A percentile compares a stretch with the other conserved stretches of the same genome.
Conservation (phyloP, 2,329 filamentous ascomycete species). For the Pseudogymnoascus sp. region DNA sequence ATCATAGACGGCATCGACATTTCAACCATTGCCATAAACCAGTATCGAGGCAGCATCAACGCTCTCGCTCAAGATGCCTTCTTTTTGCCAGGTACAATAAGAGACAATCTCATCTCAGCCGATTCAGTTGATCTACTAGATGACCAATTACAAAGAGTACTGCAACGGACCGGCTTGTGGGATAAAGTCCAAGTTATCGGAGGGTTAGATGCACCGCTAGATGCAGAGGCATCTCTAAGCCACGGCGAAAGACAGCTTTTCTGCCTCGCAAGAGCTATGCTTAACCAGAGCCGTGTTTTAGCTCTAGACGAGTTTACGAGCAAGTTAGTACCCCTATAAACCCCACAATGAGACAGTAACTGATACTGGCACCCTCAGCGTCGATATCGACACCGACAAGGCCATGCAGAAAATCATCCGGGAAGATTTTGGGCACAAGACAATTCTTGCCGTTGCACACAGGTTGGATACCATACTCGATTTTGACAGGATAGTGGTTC, state of each 20-base stretch:
- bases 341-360: neutral
- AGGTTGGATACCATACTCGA: constrained; percentile 37
- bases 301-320: constrained; percentile 10
- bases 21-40: constrained; percentile 29
- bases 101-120: constrained; percentile 13
- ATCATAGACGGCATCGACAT: constrained; percentile 36
- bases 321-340: neutral
- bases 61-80: constrained; percentile 37
- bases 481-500: constrained; percentile 42
- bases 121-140: neutral
- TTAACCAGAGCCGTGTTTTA: constrained; percentile 28
- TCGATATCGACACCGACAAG: constrained; percentile 50
- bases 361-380: constrained; percentile 27
- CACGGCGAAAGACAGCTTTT: constrained; percentile 58
- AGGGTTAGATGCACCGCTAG: constrained; percentile 29
- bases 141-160: neutral
- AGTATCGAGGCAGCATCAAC: constrained; percentile 34
- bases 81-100: constrained; percentile 32
- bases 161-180: constrained; percentile 13
- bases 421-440: constrained; percentile 43
- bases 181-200: constrained; percentile 15
- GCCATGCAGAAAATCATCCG: constrained; percentile 47
- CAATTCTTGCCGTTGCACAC: constrained; percentile 37
- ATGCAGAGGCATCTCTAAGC: constrained; percentile 27
- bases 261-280: constrained; percentile 50